Percentiles rank a stretch among this genome's conserved stretches.
These are phyloP conservation scores for Camellia oleifera DNA, from an alignment of 179 eudicot genomes.

Conservation along the genomic window DNA sequence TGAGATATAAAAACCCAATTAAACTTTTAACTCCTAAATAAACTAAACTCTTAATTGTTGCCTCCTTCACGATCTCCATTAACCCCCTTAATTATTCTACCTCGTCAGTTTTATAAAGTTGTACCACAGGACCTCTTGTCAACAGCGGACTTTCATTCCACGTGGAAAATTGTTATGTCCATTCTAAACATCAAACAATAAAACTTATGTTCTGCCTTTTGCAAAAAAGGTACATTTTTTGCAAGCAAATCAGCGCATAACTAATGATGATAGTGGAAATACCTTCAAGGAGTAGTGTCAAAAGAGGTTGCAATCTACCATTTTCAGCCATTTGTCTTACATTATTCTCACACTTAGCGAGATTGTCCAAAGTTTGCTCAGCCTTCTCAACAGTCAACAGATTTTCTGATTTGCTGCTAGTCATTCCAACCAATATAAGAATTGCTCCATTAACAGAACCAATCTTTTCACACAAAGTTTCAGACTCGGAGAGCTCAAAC, in stretches of 20 bases:
- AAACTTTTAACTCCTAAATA: no score
- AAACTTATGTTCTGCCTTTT: neutral
- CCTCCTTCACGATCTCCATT: no score
- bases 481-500: conserved; percentile 81
- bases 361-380: conserved; percentile 67
- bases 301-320: conserved; percentile 91
- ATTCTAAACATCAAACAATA: neutral
- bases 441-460: conserved; percentile 88
- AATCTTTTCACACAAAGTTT: conserved; percentile 65
- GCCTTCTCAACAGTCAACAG: conserved; percentile 63
- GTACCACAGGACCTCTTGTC: conserved; percentile 4
- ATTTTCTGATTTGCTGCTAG: conserved; percentile 84
- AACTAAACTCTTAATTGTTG: no score
- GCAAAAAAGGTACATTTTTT: neutral
- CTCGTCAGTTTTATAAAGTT: neutral
- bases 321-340: conserved; percentile 88
- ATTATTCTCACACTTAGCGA: conserved; percentile 72
- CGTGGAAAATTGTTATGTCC: neutral
- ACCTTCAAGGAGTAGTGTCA: conserved; percentile 76
- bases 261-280: conserved; percentile 4
- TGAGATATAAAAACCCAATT: no score
- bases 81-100: neutral
- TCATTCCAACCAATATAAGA: conserved; percentile 83
- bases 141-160: neutral
- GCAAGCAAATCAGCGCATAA: neutral